These are phyloP conservation scores for Litchi chinensis DNA, from an alignment of 345 rosid genomes.

Conservation along the genomic window DNA sequence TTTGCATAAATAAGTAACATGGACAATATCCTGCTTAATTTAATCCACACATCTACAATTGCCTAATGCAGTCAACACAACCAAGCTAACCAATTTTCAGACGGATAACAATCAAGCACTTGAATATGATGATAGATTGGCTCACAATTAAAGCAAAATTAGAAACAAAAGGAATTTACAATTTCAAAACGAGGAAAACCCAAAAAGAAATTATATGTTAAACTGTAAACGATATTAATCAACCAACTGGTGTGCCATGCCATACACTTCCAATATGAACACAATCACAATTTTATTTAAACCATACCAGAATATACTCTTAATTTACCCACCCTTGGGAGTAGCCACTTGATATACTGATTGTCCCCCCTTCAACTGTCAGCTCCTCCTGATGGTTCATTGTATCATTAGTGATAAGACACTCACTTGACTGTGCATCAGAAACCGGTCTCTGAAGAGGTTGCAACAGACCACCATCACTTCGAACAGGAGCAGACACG, in stretches of 20 bases:
- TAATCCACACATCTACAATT: background rate
- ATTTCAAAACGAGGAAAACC: background rate
- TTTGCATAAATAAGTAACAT: background rate
- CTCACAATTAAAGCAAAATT: background rate
- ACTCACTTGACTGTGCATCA: conserved; percentile 61
- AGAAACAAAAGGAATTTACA: background rate
- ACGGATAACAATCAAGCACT: background rate
- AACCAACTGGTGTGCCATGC: background rate
- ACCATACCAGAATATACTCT: background rate
- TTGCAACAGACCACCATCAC: conserved; percentile 40
- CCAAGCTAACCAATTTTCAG: background rate
- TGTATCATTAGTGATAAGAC: conserved; percentile 46
- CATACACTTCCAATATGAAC: conserved; percentile 15
- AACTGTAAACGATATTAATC: conserved; percentile 1
- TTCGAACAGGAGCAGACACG: conserved; percentile 28
- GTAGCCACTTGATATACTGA: conserved; percentile 81
- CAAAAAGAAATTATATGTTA: background rate
- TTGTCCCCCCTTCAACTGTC: conserved; percentile 89
- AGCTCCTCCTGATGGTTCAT: conserved; percentile 60
- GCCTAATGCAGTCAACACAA: background rate
- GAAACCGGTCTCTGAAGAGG: conserved; percentile 53
- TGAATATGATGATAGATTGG: background rate
- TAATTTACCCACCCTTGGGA: conserved; percentile 56
- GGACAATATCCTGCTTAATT: background rate
- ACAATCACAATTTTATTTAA: background rate